These are phyloP conservation scores for Cornus florida DNA, from an alignment of 148 eudicot genomes.

Conservation along the genomic window DNA sequence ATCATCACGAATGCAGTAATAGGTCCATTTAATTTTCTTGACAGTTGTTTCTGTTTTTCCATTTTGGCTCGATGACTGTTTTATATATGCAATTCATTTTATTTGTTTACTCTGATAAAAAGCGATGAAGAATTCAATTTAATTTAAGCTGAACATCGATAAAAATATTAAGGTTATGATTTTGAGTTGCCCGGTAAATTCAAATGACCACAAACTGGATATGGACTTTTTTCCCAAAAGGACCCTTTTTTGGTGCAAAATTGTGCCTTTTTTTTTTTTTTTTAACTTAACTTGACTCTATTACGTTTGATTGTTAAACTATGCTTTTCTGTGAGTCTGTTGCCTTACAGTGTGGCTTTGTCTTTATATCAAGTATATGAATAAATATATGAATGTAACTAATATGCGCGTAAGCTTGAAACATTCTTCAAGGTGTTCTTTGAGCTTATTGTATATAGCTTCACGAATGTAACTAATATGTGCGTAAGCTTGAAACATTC, in stretches of 20 bases:
- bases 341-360: no score
- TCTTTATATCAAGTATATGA: no score
- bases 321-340: no score
- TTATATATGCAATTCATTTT: neutral
- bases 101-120: no score
- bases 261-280: neutral
- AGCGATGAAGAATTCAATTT: neutral
- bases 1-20: neutral
- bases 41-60: neutral
- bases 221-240: neutral
- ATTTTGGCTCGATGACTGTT: neutral
- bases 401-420: neutral
- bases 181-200: neutral
- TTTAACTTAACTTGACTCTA: no score
- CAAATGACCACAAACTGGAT: neutral
- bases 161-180: neutral
- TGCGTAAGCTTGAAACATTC: neutral
- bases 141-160: neutral
- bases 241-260: neutral
- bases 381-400: no score
- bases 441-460: neutral
- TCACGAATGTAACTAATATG: neutral
- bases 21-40: neutral
- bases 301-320: no score
- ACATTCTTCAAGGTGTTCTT: neutral